Conservation (phyloP, 2,329 filamentous ascomycete genomes). For the Penicillium sp. region DNA sequence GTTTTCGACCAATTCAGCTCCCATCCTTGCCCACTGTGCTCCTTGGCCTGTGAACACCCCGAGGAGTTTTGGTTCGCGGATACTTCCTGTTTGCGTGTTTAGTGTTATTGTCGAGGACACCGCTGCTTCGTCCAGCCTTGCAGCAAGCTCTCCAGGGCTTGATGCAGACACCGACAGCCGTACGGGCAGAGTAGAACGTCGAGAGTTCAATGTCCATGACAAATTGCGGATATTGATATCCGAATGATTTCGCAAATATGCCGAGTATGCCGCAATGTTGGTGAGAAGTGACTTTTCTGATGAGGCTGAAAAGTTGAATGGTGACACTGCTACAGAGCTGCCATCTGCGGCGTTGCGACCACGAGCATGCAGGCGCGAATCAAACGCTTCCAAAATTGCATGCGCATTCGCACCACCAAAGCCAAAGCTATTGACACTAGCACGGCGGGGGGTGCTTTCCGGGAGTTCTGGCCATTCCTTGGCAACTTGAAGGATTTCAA, state of each 20-base stretch:
- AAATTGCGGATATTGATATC: slow-evolving; percentile 14
- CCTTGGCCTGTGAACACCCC: slow-evolving; percentile 36
- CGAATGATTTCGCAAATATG: slow-evolving; percentile 9
- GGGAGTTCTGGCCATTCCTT: slow-evolving; percentile 24
- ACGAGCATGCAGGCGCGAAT: not conserved
- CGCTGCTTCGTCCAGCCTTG: slow-evolving; percentile 12
- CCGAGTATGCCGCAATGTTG: slow-evolving; percentile 12
- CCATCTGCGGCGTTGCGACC: not conserved
- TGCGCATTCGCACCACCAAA: slow-evolving; percentile 42
- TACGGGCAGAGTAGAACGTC: slow-evolving; percentile 22
- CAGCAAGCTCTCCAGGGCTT: slow-evolving; percentile 6
- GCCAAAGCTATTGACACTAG: slow-evolving; percentile 51
- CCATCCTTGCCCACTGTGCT: slow-evolving; percentile 36
- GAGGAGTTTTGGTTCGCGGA: slow-evolving; percentile 16
- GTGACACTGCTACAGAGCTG: not conserved
- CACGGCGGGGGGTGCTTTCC: slow-evolving; percentile 29
- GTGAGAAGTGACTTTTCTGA: slow-evolving; percentile 20
- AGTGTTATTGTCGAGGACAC: slow-evolving; percentile 3
- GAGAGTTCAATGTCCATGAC: slow-evolving; percentile 25
- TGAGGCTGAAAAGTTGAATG: slow-evolving; percentile 26
- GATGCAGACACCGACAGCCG: slow-evolving; percentile 18
- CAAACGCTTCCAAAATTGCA: slow-evolving; percentile 40
- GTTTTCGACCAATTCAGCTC: slow-evolving; percentile 17
- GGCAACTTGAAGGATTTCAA: slow-evolving; percentile 24
- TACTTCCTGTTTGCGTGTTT: slow-evolving; percentile 7